Evolutionary conservation across 202 grass and related monocot genomes (phyloP).

Genomic region (Carex sylvatica): DNA sequence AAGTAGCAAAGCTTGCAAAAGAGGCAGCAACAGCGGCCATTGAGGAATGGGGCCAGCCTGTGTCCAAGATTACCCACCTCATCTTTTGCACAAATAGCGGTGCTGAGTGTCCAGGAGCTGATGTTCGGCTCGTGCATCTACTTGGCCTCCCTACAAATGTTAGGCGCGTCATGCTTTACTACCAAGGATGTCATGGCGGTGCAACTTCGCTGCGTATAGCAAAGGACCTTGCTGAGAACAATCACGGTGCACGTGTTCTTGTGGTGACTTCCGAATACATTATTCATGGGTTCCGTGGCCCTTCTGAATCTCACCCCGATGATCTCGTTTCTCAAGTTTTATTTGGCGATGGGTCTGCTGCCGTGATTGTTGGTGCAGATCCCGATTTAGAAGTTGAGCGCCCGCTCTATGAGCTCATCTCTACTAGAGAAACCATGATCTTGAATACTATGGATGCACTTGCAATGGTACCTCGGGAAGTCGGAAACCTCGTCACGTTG

Average conservation of each 20-base stretch:
- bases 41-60: background rate
- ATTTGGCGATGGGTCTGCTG: slow-evolving; percentile 23
- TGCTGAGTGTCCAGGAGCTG: slow-evolving; percentile 1
- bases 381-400: slow-evolving; percentile 17
- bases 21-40: background rate
- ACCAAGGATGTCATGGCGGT: slow-evolving; percentile 25
- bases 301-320: slow-evolving; percentile 29
- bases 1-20: slow-evolving; percentile 26
- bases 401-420: slow-evolving; percentile 23
- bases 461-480: slow-evolving; percentile 6
- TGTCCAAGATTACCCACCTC: background rate
- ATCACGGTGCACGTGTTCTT: slow-evolving; percentile 12
- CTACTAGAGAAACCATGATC: slow-evolving; percentile 26
- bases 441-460: slow-evolving; percentile 20
- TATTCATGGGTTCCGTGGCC: slow-evolving; percentile 18
- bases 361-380: slow-evolving; percentile 29
- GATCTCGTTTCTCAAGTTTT: slow-evolving; percentile 20
- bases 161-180: slow-evolving; percentile 33
- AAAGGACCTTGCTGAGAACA: slow-evolving; percentile 33
- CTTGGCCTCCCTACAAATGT: slow-evolving; percentile 28
- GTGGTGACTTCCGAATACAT: slow-evolving; percentile 15
- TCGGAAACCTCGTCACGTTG: slow-evolving; percentile 1
- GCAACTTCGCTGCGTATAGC: slow-evolving; percentile 14
- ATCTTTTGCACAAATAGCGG: slow-evolving; percentile 14
- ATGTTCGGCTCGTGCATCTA: slow-evolving; percentile 29